Base-by-base conservation (phyloP, 768 basidiomycete species). In the Leucocoprinus birnbaumii region DNA sequence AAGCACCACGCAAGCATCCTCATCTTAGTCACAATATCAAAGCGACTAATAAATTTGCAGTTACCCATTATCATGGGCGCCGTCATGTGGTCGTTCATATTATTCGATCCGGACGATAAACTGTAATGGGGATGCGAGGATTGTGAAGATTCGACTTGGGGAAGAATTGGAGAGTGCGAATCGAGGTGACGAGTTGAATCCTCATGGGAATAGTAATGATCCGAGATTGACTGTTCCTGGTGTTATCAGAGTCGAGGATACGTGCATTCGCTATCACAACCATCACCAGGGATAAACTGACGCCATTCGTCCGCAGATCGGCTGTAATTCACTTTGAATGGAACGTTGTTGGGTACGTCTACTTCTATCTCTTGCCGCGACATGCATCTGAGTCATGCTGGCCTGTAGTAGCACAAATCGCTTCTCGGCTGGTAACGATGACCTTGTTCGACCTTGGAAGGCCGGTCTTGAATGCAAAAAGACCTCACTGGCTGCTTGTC, bases 31-130 rank as follows among this genome's bases (percentile, higher is more conserved):
- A 19, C 51, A 25, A 37, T 10, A 57, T 35, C n/a, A n/a, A n/a
- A n/a, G n/a, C n/a, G n/a, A 54, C 57, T 13, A 73, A 79, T 11
- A 73, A 80, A 2, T 84, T 75, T 38, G 82, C 95, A 2, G 81
- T 96, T 48, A 90, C 89, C 0, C 87, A 27, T 82, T 98, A 34
- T 77, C 94, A 14, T 99, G 95, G 95, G 94, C 96, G 0, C 91
- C 97, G 0, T 88, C 88, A 0, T 96, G 93, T 57, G 97, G 96
- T 5, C 80, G 97, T 24, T 91, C 91, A 1, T 96, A 94, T 69
- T 96, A 98, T 64, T 86, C 97, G 37, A 80, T 98, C 56, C 96
- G 96, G 1, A 91, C 93, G 0, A 96, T 94, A 14, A 77, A 84
- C 26, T 78, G 94, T 26, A 94, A 97, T 66, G 94, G 94, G 1